Evolutionary conservation across 768 basidiomycete genomes (phyloP).

Genomic region (Amylocystis lapponica): DNA sequence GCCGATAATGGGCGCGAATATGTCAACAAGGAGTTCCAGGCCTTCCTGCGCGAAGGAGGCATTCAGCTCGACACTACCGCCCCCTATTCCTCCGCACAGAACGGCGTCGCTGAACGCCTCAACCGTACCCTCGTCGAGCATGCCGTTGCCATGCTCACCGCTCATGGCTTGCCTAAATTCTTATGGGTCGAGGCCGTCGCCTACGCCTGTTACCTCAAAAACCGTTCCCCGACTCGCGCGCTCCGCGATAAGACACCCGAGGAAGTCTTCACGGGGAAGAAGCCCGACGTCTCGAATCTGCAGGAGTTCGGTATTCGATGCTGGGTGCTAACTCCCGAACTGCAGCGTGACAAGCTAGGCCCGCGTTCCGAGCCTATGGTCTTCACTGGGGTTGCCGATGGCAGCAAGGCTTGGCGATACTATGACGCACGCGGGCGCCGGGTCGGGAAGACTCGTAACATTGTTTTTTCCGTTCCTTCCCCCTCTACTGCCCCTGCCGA

Average conservation of each 20-base stretch:
- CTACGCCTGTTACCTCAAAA: conserved; percentile 14
- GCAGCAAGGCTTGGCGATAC: conserved; percentile 16
- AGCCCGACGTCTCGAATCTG: conserved; percentile 20
- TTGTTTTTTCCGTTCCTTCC: conserved; percentile 1
- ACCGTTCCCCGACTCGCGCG: conserved; percentile 13
- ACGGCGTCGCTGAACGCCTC: conserved; percentile 20
- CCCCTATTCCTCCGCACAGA: conserved; percentile 16
- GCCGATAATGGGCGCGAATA: conserved; percentile 24
- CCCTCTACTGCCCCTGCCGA: not conserved
- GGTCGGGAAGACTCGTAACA: conserved; percentile 2
- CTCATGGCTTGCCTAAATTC: conserved; percentile 8
- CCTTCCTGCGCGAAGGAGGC: conserved; percentile 9
- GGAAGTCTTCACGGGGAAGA: conserved; percentile 16
- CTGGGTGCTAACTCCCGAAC: conserved; percentile 8
- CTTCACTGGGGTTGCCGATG: conserved; percentile 16
- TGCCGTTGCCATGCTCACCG: conserved; percentile 13
- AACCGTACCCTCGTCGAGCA: conserved; percentile 17
- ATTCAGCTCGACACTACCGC: conserved; percentile 17
- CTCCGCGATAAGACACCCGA: conserved; percentile 15
- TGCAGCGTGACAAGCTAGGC: conserved; percentile 10
- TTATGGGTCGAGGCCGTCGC: conserved; percentile 19
- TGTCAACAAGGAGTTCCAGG: not conserved
- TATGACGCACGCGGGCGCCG: conserved; percentile 6
- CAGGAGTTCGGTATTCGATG: conserved; percentile 14
- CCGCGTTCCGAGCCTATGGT: conserved; percentile 11